These are phyloP conservation scores for Aspergillus sp. DNA, from an alignment of 2,329 filamentous ascomycete genomes.

Conservation along the genomic window DNA sequence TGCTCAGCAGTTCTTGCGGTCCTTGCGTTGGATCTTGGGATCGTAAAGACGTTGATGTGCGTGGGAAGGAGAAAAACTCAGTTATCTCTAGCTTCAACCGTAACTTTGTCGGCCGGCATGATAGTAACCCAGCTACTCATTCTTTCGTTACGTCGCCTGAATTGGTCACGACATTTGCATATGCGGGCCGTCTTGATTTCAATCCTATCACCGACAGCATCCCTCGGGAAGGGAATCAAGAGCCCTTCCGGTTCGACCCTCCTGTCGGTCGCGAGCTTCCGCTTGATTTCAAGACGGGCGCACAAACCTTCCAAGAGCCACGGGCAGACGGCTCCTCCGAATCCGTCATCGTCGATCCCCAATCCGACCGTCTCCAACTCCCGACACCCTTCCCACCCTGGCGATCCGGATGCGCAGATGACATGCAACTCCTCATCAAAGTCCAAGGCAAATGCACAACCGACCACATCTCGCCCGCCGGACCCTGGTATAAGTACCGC, in stretches of 20 bases:
- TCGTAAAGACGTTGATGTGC: slow-evolving; percentile 65
- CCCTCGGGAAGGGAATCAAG: not conserved
- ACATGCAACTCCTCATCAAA: slow-evolving; percentile 90
- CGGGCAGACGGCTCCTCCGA: slow-evolving; percentile 4
- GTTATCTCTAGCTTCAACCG: slow-evolving; percentile 98
- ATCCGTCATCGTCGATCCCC: slow-evolving; percentile 5
- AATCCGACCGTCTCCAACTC: slow-evolving; percentile 14
- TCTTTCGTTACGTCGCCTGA: slow-evolving; percentile 85
- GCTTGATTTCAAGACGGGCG: slow-evolving; percentile 71
- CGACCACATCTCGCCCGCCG: slow-evolving; percentile 79
- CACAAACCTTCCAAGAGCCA: slow-evolving; percentile 51
- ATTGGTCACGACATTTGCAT: slow-evolving; percentile 72
- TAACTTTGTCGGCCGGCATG: slow-evolving; percentile 95
- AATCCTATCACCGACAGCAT: slow-evolving; percentile 11
- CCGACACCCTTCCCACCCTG: slow-evolving; percentile 10
- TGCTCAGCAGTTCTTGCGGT: slow-evolving; percentile 87
- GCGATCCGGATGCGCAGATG: slow-evolving; percentile 56
- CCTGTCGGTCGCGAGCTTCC: slow-evolving; percentile 72
- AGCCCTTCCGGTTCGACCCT: slow-evolving; percentile 77
- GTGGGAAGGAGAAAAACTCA: slow-evolving; percentile 76
- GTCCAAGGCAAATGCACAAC: slow-evolving; percentile 87
- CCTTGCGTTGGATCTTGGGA: slow-evolving; percentile 92
- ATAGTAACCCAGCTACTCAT: slow-evolving; percentile 86
- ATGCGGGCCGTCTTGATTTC: slow-evolving; percentile 52
- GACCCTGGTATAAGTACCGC: slow-evolving; percentile 96